Evolutionary conservation across 139 green algal genomes (phyloP).

Genomic region (Desmodesmus armatus): DNA sequence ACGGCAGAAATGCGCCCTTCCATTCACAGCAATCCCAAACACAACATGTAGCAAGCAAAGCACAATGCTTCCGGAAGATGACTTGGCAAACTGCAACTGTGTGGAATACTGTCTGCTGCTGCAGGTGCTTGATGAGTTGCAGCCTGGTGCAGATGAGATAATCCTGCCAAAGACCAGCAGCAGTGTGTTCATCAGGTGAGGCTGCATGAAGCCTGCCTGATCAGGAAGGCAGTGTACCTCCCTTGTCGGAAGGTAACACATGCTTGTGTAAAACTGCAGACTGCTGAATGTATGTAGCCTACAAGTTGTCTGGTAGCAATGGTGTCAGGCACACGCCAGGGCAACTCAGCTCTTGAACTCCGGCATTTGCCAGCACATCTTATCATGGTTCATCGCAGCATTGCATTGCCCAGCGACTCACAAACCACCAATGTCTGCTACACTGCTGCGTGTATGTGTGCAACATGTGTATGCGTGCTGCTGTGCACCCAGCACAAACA

Average conservation of each 20-base stretch:
- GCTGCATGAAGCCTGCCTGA: slow-evolving; percentile 70
- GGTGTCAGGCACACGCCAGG: too few species aligned
- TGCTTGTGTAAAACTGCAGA: too few species aligned
- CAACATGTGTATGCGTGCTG: not conserved
- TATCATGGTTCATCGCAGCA: not conserved
- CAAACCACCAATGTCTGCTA: not conserved
- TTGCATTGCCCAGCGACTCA: not conserved
- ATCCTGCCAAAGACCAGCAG: slow-evolving; percentile 77
- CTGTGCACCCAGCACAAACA: not conserved
- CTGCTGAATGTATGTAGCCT: too few species aligned
- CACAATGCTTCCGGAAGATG: not conserved
- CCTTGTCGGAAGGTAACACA: too few species aligned
- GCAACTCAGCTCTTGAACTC: too few species aligned
- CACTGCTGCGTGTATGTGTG: not conserved
- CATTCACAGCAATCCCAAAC: not conserved
- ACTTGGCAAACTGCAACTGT: not conserved
- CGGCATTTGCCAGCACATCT: too few species aligned
- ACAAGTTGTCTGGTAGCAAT: slow-evolving; percentile 35
- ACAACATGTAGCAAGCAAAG: not conserved
- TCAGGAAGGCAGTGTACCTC: too few species aligned
- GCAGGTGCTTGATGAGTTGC: slow-evolving; percentile 64
- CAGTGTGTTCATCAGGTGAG: slow-evolving; percentile 75
- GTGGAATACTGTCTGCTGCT: not conserved
- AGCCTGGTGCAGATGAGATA: slow-evolving; percentile 70
- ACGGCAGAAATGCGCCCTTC: not conserved